phyloP scores from a whole-genome alignment of 2,329 filamentous ascomycete genomes.

The Penicillium sp. region DNA sequence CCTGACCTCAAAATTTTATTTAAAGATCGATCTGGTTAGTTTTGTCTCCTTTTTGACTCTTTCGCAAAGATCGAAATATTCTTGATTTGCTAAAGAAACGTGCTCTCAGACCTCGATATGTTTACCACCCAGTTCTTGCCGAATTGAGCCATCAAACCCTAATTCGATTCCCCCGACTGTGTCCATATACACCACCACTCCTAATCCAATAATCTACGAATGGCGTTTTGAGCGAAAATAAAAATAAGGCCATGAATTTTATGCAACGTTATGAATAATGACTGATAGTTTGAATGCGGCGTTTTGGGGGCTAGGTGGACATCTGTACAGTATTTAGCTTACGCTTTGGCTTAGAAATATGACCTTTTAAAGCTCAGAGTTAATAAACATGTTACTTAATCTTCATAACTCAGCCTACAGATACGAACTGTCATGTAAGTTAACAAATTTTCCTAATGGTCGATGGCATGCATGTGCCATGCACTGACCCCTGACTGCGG shows the following conservation, averaged over 20 bases:
- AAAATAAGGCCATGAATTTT: neutral
- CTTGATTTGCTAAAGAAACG: neutral
- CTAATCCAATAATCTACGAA: neutral
- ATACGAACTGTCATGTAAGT: too few relatives aligned
- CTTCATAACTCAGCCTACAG: too few relatives aligned
- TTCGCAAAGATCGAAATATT: too few relatives aligned
- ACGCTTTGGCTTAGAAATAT: too few relatives aligned
- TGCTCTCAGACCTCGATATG: neutral
- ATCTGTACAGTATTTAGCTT: neutral
- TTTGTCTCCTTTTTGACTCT: too few relatives aligned
- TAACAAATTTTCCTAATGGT: neutral
- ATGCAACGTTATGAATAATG: slow-evolving; percentile 2
- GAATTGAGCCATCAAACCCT: neutral
- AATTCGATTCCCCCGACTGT: neutral
- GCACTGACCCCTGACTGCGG: neutral
- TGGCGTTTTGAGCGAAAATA: neutral
- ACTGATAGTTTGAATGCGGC: neutral
- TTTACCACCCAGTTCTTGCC: slow-evolving; percentile 1
- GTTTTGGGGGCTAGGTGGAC: neutral
- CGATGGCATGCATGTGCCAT: neutral
- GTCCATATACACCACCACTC: too few relatives aligned
- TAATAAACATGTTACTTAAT: too few relatives aligned
- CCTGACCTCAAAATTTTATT: slow-evolving; percentile 7
- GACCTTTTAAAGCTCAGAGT: too few relatives aligned
- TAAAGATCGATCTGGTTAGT: neutral